These are phyloP conservation scores for Alternaria panax DNA, from an alignment of 2,329 filamentous ascomycete species.

Conservation along the genomic window DNA sequence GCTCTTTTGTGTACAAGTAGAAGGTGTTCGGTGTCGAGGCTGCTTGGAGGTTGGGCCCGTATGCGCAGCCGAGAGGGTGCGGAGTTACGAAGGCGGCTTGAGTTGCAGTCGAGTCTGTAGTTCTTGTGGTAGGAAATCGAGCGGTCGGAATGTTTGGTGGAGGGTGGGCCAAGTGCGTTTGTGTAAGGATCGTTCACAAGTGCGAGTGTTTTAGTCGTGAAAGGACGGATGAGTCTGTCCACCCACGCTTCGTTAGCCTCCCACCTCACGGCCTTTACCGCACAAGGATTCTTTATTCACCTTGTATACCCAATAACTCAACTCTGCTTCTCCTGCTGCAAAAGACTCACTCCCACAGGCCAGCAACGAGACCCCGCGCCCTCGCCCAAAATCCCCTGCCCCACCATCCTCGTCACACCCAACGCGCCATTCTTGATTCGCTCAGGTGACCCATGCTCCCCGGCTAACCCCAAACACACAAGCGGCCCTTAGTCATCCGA, in stretches of 20 bases:
- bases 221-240: constrained; percentile 16
- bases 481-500: constrained; percentile 38
- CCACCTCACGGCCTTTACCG: background rate
- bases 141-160: background rate
- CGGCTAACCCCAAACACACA: constrained; percentile 13
- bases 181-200: constrained; percentile 9
- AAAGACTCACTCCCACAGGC: constrained; percentile 20
- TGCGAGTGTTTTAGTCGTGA: constrained; percentile 15
- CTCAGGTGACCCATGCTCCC: background rate
- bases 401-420: constrained; percentile 23
- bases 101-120: background rate
- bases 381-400: constrained; percentile 24
- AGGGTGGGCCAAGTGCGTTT: constrained; percentile 12
- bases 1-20: constrained; percentile 14
- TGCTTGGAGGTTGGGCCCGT: constrained; percentile 7
- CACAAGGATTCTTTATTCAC: constrained; percentile 2
- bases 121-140: constrained; percentile 1
- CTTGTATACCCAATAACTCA: background rate
- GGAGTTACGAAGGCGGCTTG: background rate
- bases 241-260: constrained; percentile 17
- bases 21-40: constrained; percentile 1
- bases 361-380: constrained; percentile 20
- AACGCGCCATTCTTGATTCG: constrained; percentile 30
- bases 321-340: constrained; percentile 3
- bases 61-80: constrained; percentile 1